Evolutionary conservation across 176 grass and related monocot species (phyloP).

Genomic region (Oryza punctata): DNA sequence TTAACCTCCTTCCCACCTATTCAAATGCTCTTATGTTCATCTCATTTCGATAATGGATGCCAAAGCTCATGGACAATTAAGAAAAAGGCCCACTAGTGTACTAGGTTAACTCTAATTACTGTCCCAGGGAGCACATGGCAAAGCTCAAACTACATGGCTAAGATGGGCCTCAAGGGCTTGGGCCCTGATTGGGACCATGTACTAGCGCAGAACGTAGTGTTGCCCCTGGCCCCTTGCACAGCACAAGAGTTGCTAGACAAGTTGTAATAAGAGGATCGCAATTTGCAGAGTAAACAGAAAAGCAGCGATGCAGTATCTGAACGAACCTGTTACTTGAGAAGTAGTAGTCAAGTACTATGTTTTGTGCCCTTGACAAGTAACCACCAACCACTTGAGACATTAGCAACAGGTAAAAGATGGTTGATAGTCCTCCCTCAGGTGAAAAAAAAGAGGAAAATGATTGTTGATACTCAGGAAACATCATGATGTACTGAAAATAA

Average conservation of each 20-base stretch:
- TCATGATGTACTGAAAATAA: constrained; percentile 15
- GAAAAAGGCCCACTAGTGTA: not conserved
- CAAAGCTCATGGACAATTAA: not conserved
- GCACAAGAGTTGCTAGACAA: not conserved
- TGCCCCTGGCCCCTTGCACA: not conserved
- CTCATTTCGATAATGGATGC: not conserved
- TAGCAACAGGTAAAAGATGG: not conserved
- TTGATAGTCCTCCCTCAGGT: not conserved
- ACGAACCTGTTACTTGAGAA: not conserved
- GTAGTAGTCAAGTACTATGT: not conserved
- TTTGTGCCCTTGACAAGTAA: not conserved
- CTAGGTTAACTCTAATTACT: not conserved
- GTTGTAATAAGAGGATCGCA: not conserved
- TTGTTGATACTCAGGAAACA: not conserved
- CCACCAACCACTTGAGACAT: not conserved
- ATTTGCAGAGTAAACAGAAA: not conserved
- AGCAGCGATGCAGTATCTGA: not conserved
- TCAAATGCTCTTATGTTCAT: not conserved
- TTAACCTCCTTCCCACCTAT: not conserved
- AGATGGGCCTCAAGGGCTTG: not conserved
- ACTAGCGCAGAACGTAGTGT: not conserved
- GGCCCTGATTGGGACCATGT: not conserved
- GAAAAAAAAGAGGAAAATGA: not conserved
- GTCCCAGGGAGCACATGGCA: not conserved
- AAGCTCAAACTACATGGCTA: not conserved